phyloP scores from a whole-genome alignment of 805 yeast species.

The Schizosaccharomyces osmophilus region DNA sequence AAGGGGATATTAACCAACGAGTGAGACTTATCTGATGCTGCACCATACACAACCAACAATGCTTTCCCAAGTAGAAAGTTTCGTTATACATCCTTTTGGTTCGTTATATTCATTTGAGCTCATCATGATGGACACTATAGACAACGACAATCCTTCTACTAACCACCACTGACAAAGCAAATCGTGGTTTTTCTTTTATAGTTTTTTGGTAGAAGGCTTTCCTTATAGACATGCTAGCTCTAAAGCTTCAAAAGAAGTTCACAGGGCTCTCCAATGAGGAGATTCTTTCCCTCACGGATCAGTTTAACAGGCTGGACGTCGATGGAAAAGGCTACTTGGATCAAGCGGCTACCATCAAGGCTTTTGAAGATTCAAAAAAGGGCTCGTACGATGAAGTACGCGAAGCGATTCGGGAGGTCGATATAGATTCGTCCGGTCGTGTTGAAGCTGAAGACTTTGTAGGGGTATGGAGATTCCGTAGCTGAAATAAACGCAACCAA shows the following conservation, averaged over 20 bases:
- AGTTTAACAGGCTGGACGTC: conserved; percentile 60
- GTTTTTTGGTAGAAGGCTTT: not conserved
- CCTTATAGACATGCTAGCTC: not conserved
- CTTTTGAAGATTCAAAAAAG: conserved; percentile 52
- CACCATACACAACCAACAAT: no score
- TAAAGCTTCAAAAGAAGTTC: conserved; percentile 38
- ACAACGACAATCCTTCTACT: not conserved
- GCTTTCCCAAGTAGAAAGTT: no score
- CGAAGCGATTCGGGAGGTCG: conserved; percentile 72
- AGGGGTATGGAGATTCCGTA: conserved; percentile 18
- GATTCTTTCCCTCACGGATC: conserved; percentile 60
- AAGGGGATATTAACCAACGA: no score
- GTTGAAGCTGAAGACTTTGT: conserved; percentile 92
- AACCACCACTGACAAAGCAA: not conserved
- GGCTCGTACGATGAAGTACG: conserved; percentile 74
- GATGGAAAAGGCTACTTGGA: conserved; percentile 91
- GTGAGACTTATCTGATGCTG: no score
- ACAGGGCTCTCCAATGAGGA: conserved; percentile 74
- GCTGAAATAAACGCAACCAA: not conserved
- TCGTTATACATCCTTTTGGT: no score
- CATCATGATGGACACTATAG: no score
- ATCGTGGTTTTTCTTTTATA: not conserved
- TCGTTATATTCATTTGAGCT: no score
- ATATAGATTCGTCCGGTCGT: conserved; percentile 88
- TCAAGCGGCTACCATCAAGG: conserved; percentile 68